Percentiles rank a stretch among this genome's conserved stretches.
These are phyloP conservation scores for Macrolepiota dolichaula DNA, from an alignment of 768 basidiomycete genomes.

Conservation along the genomic window DNA sequence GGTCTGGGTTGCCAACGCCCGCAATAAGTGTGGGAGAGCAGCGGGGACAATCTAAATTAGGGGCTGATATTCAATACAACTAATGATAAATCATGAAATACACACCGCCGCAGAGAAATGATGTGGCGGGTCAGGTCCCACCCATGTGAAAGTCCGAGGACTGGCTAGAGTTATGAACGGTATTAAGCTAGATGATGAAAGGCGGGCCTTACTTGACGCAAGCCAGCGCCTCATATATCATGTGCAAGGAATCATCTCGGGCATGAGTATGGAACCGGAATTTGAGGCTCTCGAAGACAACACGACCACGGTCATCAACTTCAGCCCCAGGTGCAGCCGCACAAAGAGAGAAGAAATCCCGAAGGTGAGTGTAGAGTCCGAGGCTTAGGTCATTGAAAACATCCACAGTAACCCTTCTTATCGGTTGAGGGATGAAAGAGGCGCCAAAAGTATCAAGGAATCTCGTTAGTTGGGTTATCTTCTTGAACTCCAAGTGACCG, in stretches of 20 bases:
- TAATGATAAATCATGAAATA: slow-evolving; percentile 4
- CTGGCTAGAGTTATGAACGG: slow-evolving; percentile 21
- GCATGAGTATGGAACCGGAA: slow-evolving; percentile 25
- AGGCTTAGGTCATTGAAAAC: slow-evolving; percentile 7
- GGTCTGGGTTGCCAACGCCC: slow-evolving; percentile 37
- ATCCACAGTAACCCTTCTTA: slow-evolving; percentile 2
- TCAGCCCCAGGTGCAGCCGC: slow-evolving; percentile 11
- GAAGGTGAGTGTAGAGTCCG: slow-evolving; percentile 9
- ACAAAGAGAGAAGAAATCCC: slow-evolving; percentile 11
- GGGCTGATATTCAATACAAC: neutral
- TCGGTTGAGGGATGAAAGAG: slow-evolving; percentile 3
- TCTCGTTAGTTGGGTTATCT: slow-evolving; percentile 1
- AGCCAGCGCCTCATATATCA: slow-evolving; percentile 22
- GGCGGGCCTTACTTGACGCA: slow-evolving; percentile 22
- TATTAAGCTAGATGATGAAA: neutral
- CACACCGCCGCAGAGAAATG: slow-evolving; percentile 61
- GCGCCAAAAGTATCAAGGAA: slow-evolving; percentile 8
- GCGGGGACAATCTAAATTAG: slow-evolving; percentile 37
- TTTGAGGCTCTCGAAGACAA: slow-evolving; percentile 21
- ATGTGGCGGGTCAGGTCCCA: slow-evolving; percentile 58
- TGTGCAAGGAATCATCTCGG: slow-evolving; percentile 17
- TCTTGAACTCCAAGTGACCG: slow-evolving; percentile 4
- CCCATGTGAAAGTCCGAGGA: slow-evolving; percentile 50
- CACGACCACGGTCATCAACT: slow-evolving; percentile 19
- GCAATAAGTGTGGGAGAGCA: slow-evolving; percentile 35